Percentiles rank a stretch among this genome's conserved stretches.
Evolutionary conservation across 2,329 filamentous ascomycete species (phyloP).

Genomic region (Talaromyces sp.): DNA sequence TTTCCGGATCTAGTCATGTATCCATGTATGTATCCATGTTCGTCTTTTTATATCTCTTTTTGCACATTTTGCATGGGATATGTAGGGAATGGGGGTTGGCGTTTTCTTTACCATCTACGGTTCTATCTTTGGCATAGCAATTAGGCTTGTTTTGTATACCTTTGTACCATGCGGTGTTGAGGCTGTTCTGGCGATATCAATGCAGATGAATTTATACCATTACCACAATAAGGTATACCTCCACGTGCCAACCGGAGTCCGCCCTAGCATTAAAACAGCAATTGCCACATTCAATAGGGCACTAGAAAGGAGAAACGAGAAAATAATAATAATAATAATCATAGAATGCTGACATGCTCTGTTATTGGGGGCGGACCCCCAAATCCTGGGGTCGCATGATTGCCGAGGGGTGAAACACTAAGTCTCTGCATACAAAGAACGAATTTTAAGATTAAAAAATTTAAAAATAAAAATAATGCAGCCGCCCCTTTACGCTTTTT

Average conservation of each 20-base stretch:
- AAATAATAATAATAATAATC: too few relatives aligned
- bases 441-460: neutral
- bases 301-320: too few relatives aligned
- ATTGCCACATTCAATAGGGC: too few relatives aligned
- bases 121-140: neutral
- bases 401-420: too few relatives aligned
- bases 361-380: neutral
- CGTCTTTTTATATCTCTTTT: neutral
- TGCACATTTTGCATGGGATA: neutral
- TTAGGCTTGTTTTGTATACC: neutral
- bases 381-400: neutral
- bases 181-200: too few relatives aligned
- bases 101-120: neutral
- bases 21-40: neutral
- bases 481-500: neutral
- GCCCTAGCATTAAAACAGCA: too few relatives aligned
- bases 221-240: too few relatives aligned
- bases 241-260: neutral
- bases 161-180: neutral
- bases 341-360: neutral
- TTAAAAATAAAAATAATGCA: too few relatives aligned
- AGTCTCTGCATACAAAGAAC: neutral
- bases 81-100: neutral
- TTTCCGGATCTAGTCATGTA: conserved; percentile 31
- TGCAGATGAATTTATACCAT: too few relatives aligned